A percentile compares a stretch with the other conserved stretches of the same genome.
phyloP scores from a whole-genome alignment of 2,329 filamentous ascomycete genomes.

The Rachicladosporium sp. region DNA sequence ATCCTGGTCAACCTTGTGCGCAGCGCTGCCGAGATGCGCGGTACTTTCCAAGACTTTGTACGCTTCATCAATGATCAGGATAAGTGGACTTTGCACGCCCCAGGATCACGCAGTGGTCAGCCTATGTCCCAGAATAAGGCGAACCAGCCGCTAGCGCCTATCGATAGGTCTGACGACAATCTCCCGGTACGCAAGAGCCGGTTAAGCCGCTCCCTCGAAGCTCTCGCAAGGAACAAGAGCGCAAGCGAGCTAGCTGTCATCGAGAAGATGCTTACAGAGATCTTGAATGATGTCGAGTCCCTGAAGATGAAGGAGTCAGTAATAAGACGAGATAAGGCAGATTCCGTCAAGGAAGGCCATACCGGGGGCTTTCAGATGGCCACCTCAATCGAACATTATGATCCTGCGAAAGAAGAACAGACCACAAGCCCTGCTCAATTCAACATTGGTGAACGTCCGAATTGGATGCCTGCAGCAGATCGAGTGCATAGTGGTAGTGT shows the following conservation, averaged over 20 bases:
- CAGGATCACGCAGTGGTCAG: conserved; percentile 75
- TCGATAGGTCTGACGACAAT: conserved; percentile 46
- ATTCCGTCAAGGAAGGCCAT: no score
- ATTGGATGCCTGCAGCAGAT: no score
- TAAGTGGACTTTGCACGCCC: conserved; percentile 72
- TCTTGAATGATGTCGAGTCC: conserved; percentile 80
- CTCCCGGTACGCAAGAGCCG: conserved; percentile 78
- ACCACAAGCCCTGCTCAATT: no score
- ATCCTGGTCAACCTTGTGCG: conserved; percentile 89
- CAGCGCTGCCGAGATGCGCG: conserved; percentile 91
- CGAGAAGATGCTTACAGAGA: conserved; percentile 57
- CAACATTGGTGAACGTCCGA: no score
- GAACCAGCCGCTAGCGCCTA: conserved; percentile 73
- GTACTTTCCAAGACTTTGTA: conserved; percentile 90
- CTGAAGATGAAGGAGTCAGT: conserved; percentile 33
- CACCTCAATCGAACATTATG: no score
- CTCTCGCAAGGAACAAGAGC: conserved; percentile 67
- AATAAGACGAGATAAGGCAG: no score
- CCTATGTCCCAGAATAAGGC: conserved; percentile 70
- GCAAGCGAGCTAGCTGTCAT: conserved; percentile 51
- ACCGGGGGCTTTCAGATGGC: no score
- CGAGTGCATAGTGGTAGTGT: no score
- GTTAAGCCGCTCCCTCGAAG: conserved; percentile 84
- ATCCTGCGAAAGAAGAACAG: no score
- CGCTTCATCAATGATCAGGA: conserved; percentile 83